These are phyloP conservation scores for Hordeum pubiflorum DNA, from an alignment of 202 grass and related monocot genomes.

Conservation along the genomic window DNA sequence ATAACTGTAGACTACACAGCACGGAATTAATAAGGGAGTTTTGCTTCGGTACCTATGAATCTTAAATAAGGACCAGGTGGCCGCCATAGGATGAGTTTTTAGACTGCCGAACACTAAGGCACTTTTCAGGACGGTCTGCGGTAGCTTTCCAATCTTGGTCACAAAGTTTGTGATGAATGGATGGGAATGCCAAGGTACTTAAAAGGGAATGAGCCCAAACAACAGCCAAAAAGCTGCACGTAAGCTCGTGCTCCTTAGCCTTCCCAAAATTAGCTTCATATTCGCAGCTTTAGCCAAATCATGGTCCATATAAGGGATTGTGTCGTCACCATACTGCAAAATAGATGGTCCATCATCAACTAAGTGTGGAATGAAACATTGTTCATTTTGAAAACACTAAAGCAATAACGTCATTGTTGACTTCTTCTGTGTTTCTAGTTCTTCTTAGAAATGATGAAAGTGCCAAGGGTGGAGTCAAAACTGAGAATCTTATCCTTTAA, in stretches of 20 bases:
- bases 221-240: neutral
- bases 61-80: neutral
- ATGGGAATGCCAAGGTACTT: neutral
- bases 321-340: neutral
- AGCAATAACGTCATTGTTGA: constrained; percentile 4
- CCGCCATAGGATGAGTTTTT: neutral
- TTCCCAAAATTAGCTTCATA: neutral
- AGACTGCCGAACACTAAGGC: neutral
- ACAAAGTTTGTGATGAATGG: neutral
- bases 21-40: neutral
- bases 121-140: neutral
- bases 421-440: constrained; percentile 44
- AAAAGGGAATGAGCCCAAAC: neutral
- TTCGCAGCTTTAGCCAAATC: neutral
- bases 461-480: constrained; percentile 86
- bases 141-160: neutral
- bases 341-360: neutral
- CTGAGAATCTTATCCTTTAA: constrained; percentile 85
- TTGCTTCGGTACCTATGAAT: too few relatives aligned
- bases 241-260: neutral
- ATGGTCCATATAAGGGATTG: neutral
- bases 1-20: neutral
- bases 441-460: constrained; percentile 97
- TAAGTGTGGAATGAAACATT: neutral
- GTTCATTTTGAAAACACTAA: neutral